Evolutionary conservation across 2,329 filamentous ascomycete genomes (phyloP).

Genomic region (Eutypella sp.): DNA sequence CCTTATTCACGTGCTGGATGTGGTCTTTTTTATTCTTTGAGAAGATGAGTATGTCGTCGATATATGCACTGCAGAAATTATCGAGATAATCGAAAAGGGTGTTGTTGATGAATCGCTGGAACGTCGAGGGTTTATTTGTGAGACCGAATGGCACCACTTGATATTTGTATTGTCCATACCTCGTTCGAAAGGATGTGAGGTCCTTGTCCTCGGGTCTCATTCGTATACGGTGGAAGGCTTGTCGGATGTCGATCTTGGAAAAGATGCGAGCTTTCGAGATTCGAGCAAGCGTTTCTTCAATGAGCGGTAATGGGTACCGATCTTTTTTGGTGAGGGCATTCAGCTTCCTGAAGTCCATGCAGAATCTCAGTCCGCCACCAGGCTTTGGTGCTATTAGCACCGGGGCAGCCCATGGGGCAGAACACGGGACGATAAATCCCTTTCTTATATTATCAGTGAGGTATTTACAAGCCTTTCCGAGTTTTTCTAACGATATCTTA

Average conservation of each 20-base stretch:
- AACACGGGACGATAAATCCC: not conserved
- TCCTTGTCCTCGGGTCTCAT: not conserved
- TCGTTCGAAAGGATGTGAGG: not conserved
- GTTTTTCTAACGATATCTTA: not conserved
- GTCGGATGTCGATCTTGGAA: not conserved
- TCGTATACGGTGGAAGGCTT: not conserved
- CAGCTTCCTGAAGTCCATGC: not conserved
- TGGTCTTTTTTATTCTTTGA: constrained; percentile 1
- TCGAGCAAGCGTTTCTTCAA: not conserved
- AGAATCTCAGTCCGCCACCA: not conserved
- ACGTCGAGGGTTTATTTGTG: not conserved
- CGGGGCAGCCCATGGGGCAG: not conserved
- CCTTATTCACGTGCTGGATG: not conserved
- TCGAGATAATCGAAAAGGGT: not conserved
- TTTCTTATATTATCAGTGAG: not conserved
- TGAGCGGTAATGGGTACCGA: not conserved
- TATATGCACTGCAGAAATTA: not conserved
- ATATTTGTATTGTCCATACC: not conserved
- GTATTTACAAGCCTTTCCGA: not conserved
- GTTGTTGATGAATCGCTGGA: constrained; percentile 1
- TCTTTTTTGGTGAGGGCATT: not conserved
- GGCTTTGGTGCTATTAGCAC: not conserved
- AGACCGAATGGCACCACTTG: not conserved
- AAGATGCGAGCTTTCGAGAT: not conserved
- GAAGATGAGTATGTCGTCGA: constrained; percentile 4